phyloP scores from a whole-genome alignment of 805 yeast genomes.

The Teunomyces pallodes region DNA sequence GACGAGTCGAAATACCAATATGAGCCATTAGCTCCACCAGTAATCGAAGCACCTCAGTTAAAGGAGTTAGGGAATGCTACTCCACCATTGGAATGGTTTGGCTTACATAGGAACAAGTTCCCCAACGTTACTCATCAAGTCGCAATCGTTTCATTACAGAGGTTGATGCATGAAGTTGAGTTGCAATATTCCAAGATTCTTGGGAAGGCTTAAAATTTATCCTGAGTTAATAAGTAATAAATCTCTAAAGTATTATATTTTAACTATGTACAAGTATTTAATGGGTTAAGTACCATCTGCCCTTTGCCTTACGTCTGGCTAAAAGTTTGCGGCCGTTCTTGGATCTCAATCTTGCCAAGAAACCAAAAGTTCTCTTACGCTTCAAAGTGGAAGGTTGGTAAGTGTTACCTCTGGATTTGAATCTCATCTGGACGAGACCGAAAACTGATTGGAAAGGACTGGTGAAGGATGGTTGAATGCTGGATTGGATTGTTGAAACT shows the following conservation, averaged over 20 bases:
- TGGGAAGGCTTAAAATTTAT: slow-evolving; percentile 34
- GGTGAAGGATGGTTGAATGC: slow-evolving; percentile 9
- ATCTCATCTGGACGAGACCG: slow-evolving; percentile 54
- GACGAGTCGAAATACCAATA: slow-evolving; percentile 48
- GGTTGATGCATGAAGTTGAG: slow-evolving; percentile 68
- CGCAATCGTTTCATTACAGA: slow-evolving; percentile 70
- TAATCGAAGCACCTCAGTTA: slow-evolving; percentile 84
- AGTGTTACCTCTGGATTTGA: slow-evolving; percentile 90
- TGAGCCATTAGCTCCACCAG: slow-evolving; percentile 67
- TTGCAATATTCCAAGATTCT: slow-evolving; percentile 47
- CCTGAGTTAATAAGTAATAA: neutral
- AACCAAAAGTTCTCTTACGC: slow-evolving; percentile 88
- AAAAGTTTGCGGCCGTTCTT: slow-evolving; percentile 76
- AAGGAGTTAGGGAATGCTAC: slow-evolving; percentile 95
- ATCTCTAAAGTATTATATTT: neutral
- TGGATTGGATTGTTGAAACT: neutral
- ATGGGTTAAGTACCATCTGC: slow-evolving; percentile 90
- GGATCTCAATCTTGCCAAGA: slow-evolving; percentile 76
- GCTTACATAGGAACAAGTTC: slow-evolving; percentile 79
- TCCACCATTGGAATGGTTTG: slow-evolving; percentile 98
- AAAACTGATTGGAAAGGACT: slow-evolving; percentile 19
- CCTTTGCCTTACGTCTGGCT: slow-evolving; percentile 77
- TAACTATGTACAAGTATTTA: slow-evolving; percentile 26
- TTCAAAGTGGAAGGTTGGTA: slow-evolving; percentile 91
- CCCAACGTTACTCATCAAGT: slow-evolving; percentile 86